A percentile compares a stretch with the other conserved stretches of the same genome.
Evolutionary conservation across 495 filamentous ascomycete species (phyloP).

Genomic region (Tuber indicum): DNA sequence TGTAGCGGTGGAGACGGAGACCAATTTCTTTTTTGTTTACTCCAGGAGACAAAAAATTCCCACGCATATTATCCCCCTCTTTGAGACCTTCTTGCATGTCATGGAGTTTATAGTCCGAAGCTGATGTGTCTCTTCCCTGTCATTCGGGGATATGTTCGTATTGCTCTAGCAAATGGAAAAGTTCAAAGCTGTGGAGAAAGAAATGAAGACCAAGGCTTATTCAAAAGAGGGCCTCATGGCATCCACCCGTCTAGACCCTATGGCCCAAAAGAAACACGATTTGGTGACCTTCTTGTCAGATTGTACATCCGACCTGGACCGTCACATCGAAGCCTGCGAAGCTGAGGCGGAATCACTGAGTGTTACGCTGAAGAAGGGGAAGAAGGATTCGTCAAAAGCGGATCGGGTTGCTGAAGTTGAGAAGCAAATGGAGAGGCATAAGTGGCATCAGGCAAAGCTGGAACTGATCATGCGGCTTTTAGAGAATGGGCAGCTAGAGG

Average conservation of each 20-base stretch:
- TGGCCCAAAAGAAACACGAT: conserved; percentile 86
- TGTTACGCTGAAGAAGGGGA: conserved; percentile 86
- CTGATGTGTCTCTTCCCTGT: conserved; percentile 38
- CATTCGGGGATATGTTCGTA: conserved; percentile 40
- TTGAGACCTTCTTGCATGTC: conserved; percentile 28
- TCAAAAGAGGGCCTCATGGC: conserved; percentile 93
- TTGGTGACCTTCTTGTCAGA: conserved; percentile 71
- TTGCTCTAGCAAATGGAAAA: conserved; percentile 88
- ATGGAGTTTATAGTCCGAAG: conserved; percentile 40
- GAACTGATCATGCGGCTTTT: conserved; percentile 83
- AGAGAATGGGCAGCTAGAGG: conserved; percentile 85
- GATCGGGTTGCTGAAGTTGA: conserved; percentile 84
- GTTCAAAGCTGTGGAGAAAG: conserved; percentile 99
- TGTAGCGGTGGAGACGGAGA: conserved; percentile 7
- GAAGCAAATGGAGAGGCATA: conserved; percentile 78
- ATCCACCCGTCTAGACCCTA: conserved; percentile 86
- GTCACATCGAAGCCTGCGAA: conserved; percentile 85
- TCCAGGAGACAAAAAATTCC: conserved; percentile 12
- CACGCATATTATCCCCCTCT: conserved; percentile 33
- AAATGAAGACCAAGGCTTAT: conserved; percentile 99
- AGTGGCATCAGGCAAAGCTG: conserved; percentile 89
- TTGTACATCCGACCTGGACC: conserved; percentile 89
- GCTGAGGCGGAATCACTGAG: conserved; percentile 83
- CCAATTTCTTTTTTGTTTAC: conserved; percentile 31
- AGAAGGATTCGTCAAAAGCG: conserved; percentile 71